Evolutionary conservation across 129 eudicot genomes (phyloP).

Genomic region (Flaveria sonorensis): DNA sequence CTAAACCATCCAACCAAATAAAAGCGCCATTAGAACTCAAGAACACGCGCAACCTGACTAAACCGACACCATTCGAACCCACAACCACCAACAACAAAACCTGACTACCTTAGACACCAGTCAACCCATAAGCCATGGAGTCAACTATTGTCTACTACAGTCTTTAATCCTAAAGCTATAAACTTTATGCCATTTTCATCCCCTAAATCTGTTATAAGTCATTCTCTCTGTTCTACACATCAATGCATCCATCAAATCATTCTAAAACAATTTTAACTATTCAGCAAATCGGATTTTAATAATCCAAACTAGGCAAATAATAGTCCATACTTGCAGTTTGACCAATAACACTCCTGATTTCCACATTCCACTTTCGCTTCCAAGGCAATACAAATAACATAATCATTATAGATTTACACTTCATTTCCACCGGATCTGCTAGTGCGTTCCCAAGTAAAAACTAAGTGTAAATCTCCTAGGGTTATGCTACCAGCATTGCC

Average conservation of each 20-base stretch:
- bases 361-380: background rate
- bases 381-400: background rate
- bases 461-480: too few relatives aligned
- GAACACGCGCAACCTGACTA: background rate
- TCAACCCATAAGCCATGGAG: background rate
- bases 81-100: background rate
- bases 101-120: background rate
- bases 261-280: background rate
- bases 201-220: background rate
- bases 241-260: background rate
- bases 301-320: background rate
- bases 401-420: background rate
- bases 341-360: background rate
- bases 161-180: background rate
- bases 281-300: background rate
- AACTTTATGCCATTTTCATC: background rate
- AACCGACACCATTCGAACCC: background rate
- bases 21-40: background rate
- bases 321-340: background rate
- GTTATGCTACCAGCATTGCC: too few relatives aligned
- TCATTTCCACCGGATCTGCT: too few relatives aligned
- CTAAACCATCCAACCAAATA: background rate
- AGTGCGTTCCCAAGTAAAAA: too few relatives aligned
- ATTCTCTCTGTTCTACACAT: background rate
- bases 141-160: slow-evolving; percentile 6